Percentiles rank a stretch among this genome's conserved stretches.
These are phyloP conservation scores for Fusarium buxicola DNA, from an alignment of 2,329 filamentous ascomycete species.

Conservation along the genomic window DNA sequence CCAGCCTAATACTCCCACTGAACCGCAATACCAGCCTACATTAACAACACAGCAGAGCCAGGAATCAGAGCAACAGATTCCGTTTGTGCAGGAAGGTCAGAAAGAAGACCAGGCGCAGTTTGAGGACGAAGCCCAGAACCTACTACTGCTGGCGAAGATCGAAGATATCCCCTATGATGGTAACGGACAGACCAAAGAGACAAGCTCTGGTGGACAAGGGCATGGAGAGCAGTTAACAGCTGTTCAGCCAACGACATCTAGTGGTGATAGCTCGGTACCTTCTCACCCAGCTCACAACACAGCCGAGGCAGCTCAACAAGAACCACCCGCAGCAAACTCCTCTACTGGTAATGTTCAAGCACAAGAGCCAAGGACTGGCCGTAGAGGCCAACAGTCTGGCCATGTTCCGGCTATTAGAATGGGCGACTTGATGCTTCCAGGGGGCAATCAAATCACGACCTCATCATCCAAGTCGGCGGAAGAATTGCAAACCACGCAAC, in stretches of 20 bases:
- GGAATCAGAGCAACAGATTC: background rate
- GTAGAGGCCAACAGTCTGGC: background rate
- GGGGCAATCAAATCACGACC: background rate
- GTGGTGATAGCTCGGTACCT: background rate
- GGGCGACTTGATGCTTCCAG: conserved; percentile 7
- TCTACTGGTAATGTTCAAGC: no score
- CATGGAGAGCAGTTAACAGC: background rate
- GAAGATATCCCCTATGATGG: background rate
- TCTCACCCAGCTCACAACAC: background rate
- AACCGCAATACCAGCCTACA: background rate
- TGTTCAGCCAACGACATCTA: background rate
- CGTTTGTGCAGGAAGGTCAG: background rate
- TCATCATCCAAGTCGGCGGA: background rate
- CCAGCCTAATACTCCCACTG: background rate
- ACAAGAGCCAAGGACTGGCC: background rate
- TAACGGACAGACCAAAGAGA: background rate
- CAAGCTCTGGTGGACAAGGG: background rate
- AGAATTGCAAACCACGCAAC: background rate
- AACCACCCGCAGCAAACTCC: background rate
- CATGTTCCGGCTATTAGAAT: conserved; percentile 1
- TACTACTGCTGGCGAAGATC: conserved; percentile 1
- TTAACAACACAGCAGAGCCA: background rate
- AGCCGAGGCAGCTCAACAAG: background rate
- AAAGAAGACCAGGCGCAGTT: background rate
- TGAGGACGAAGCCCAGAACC: background rate